phyloP scores from a whole-genome alignment of 2,329 filamentous ascomycete species.

The Neonectria coccinea region DNA sequence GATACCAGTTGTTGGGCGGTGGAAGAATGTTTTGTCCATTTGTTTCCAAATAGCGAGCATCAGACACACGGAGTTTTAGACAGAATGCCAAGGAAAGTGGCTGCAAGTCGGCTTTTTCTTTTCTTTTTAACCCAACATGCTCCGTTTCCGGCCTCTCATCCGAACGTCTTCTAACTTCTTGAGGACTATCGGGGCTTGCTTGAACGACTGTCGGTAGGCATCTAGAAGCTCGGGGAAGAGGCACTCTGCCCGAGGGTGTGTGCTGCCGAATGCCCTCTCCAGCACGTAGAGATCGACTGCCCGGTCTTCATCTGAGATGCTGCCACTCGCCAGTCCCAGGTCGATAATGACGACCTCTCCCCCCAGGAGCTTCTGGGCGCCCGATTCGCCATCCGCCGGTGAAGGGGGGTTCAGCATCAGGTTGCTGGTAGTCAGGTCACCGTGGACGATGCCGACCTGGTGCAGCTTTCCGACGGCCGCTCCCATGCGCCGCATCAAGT shows the following conservation, averaged over 20 bases:
- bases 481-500: slow-evolving; percentile 78
- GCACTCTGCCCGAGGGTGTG: slow-evolving; percentile 86
- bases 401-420: slow-evolving; percentile 76
- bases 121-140: slow-evolving; percentile 82
- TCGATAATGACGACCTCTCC: slow-evolving; percentile 93
- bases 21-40: slow-evolving; percentile 36
- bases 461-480: slow-evolving; percentile 81
- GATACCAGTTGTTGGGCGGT: slow-evolving; percentile 30
- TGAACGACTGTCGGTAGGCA: slow-evolving; percentile 80
- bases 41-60: slow-evolving; percentile 50
- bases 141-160: slow-evolving; percentile 93
- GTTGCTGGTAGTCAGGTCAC: slow-evolving; percentile 97
- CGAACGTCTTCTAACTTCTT: slow-evolving; percentile 91
- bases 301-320: slow-evolving; percentile 86
- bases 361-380: slow-evolving; percentile 54
- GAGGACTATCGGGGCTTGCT: slow-evolving; percentile 79
- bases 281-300: slow-evolving; percentile 97
- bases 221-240: slow-evolving; percentile 80
- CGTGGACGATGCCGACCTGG: slow-evolving; percentile 87
- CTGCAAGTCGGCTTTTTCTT: slow-evolving; percentile 38
- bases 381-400: slow-evolving; percentile 33
- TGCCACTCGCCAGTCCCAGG: slow-evolving; percentile 89
- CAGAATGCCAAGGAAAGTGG: slow-evolving; percentile 43
- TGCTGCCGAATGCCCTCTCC: slow-evolving; percentile 93
- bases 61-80: slow-evolving; percentile 47